Evolutionary conservation across 164 flowering plant genomes (phyloP).

Genomic region (Akebia trifoliata): DNA sequence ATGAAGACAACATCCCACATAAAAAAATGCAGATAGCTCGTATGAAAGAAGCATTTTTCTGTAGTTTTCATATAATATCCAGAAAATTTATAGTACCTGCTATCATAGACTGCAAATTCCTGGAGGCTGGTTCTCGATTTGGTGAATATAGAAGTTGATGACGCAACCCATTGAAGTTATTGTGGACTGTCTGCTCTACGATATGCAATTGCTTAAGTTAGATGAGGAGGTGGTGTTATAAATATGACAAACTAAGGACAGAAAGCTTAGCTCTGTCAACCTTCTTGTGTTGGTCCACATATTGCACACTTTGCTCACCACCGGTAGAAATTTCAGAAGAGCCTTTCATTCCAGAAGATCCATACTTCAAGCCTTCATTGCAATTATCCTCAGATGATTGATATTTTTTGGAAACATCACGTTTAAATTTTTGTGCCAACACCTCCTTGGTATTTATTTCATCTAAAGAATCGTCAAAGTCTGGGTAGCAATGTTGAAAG

Average conservation of each 20-base stretch:
- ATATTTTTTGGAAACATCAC: constrained; percentile 8
- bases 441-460: constrained; percentile 9
- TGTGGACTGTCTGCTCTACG: constrained; percentile 22
- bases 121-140: constrained; percentile 14
- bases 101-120: constrained; percentile 12
- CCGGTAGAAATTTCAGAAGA: constrained; percentile 13
- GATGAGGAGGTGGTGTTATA: constrained; percentile 5
- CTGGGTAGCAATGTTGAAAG: constrained; percentile 7
- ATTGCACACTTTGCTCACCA: constrained; percentile 15
- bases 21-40: too few relatives aligned
- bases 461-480: constrained; percentile 5
- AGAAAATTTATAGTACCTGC: constrained; percentile 11
- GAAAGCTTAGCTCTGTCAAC: constrained; percentile 18
- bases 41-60: not conserved
- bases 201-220: constrained; percentile 22
- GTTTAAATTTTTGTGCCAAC: not conserved
- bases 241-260: constrained; percentile 15
- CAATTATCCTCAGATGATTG: constrained; percentile 9
- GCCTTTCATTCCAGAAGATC: constrained; percentile 8
- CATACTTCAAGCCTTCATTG: constrained; percentile 10
- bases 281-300: constrained; percentile 17
- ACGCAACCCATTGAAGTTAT: constrained; percentile 6
- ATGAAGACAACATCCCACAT: too few relatives aligned
- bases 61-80: not conserved
- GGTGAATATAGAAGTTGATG: constrained; percentile 10